Percentiles rank a stretch among this genome's conserved stretches.
phyloP scores from a whole-genome alignment of 1,139 yeast genomes.

The Dujonia santamariae region DNA sequence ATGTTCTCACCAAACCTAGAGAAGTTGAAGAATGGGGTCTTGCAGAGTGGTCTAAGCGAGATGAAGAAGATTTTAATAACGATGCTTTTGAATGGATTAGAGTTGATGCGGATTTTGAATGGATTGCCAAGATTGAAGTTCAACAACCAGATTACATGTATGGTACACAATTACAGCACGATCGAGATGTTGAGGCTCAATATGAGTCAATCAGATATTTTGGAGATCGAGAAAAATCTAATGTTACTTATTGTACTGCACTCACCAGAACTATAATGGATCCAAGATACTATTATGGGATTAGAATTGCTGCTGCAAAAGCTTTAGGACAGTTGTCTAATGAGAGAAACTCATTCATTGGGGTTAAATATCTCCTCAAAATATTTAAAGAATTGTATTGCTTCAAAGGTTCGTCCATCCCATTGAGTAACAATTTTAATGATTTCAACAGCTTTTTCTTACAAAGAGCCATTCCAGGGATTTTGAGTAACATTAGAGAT shows the following conservation, averaged over 20 bases:
- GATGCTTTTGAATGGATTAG: constrained; percentile 98
- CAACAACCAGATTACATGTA: constrained; percentile 96
- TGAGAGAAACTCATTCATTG: constrained; percentile 61
- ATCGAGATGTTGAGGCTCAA: constrained; percentile 96
- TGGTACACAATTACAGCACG: constrained; percentile 89
- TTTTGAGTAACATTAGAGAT: constrained; percentile 61
- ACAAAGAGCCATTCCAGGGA: constrained; percentile 63
- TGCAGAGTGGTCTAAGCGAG: constrained; percentile 69
- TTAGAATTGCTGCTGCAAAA: constrained; percentile 81
- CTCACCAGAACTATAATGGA: constrained; percentile 83
- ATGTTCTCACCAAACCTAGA: constrained; percentile 56
- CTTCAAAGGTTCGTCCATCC: constrained; percentile 62
- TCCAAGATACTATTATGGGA: constrained; percentile 80
- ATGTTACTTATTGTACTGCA: constrained; percentile 68
- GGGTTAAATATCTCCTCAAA: constrained; percentile 67
- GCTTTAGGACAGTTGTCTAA: constrained; percentile 71
- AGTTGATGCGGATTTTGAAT: constrained; percentile 94
- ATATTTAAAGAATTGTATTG: constrained; percentile 74
- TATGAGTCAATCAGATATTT: constrained; percentile 77
- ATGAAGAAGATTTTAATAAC: constrained; percentile 58
- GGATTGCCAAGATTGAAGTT: constrained; percentile 82
- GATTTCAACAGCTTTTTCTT: constrained; percentile 66
- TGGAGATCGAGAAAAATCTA: constrained; percentile 56
- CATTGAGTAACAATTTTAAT: constrained; percentile 76
- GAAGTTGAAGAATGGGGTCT: constrained; percentile 75